A percentile compares a stretch with the other conserved stretches of the same genome.
Conservation (phyloP, 345 rosid genomes). For the Brassica juncea region DNA sequence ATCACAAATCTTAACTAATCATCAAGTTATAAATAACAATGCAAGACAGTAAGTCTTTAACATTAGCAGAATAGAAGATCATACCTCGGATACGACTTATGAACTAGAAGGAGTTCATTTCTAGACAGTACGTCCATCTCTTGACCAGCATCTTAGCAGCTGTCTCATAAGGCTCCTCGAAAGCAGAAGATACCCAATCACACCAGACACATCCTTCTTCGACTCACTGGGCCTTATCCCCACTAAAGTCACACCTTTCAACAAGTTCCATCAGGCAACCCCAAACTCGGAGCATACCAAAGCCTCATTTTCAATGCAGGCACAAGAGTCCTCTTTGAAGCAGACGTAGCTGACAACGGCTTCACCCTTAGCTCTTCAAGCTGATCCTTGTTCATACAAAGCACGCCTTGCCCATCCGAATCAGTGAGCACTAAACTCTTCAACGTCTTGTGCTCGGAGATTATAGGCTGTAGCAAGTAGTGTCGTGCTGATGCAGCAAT, state of each 20-base stretch:
- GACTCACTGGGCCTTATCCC: slow-evolving; percentile 87
- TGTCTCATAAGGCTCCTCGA: slow-evolving; percentile 81
- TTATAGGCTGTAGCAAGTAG: slow-evolving; percentile 84
- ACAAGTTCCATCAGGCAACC: slow-evolving; percentile 75
- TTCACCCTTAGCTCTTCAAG: slow-evolving; percentile 89
- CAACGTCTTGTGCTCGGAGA: slow-evolving; percentile 83
- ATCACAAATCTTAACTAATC: slow-evolving; percentile 16
- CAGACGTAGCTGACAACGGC: slow-evolving; percentile 88
- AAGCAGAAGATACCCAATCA: slow-evolving; percentile 76
- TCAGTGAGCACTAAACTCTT: slow-evolving; percentile 82
- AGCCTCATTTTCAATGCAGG: slow-evolving; percentile 93
- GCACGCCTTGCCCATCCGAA: slow-evolving; percentile 87
- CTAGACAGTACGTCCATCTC: slow-evolving; percentile 90
- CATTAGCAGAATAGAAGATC: not conserved
- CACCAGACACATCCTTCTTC: slow-evolving; percentile 69
- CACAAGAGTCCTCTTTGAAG: slow-evolving; percentile 94
- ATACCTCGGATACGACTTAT: slow-evolving; percentile 38
- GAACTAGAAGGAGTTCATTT: slow-evolving; percentile 94
- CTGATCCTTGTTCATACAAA: slow-evolving; percentile 89
- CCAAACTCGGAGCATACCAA: slow-evolving; percentile 90
- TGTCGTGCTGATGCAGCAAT: slow-evolving; percentile 97
- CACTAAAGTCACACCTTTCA: slow-evolving; percentile 89
- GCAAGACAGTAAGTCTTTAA: not conserved
- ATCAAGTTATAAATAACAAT: not conserved
- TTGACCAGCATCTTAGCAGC: slow-evolving; percentile 89